Evolutionary conservation across 495 filamentous ascomycete species (phyloP), one percentile per base, ranked within the genome.

Genomic region (Aspergillus coremiiformis): DNA sequence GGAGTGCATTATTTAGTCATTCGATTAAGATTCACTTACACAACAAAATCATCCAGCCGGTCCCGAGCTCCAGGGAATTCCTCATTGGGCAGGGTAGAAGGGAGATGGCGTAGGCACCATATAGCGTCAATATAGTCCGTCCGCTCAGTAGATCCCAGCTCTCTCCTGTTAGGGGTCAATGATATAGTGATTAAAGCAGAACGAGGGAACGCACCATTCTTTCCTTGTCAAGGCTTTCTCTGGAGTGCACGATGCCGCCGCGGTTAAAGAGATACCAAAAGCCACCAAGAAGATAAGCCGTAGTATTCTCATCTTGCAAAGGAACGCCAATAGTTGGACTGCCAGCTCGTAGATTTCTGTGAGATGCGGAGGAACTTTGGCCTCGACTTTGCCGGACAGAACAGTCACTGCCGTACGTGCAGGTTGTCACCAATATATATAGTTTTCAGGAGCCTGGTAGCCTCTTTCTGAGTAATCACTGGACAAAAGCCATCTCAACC

Each of bases 31-130:
- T 66, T 19, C 43, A 77, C 76, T 47, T 59, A 76, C 52, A 73
- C 73, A 32, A 78, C 75, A 51, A 80, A 83, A 49, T 82, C 79
- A 55, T 81, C 77, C 14, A 67, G 75, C 2, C 78, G 73, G 52
- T 62, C 72, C 30, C 69, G 50, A 3, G 75, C 77, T 4, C 78
- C 78, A 0, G 79, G 78, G 47, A 68, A 77, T 26, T 67, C 63
- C 23, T 54, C 53, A 24, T 64, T 64, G 27, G 69, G 62, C 7
- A 71, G 62, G 21, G 62, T 63, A 22, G 76, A 56, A 0, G 77
- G 75, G n/a, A 64, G 47, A 33, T 67, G 61, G 53, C 65, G 67
- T 44, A 81, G 58, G 57, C 79, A 81, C 33, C 59, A 59, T 0
- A 80, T 62, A 5, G 78, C 75, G 20, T 64, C 52, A 50, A 71